phyloP scores from a whole-genome alignment of 257 asterid species.

The Leonotis leonurus region DNA sequence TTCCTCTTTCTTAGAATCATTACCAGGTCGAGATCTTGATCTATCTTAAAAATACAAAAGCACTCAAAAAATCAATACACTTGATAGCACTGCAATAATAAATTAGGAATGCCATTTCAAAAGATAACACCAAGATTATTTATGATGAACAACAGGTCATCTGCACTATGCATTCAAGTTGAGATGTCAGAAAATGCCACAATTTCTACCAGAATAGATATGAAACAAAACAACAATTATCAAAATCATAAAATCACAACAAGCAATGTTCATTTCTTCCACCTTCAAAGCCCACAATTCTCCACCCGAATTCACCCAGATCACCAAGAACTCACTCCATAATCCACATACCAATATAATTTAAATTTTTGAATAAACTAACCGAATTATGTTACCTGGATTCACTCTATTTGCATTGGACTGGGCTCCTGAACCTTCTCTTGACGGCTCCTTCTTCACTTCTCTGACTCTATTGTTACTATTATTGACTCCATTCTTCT shows the following conservation, averaged over 20 bases:
- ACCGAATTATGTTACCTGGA: constrained; percentile 58
- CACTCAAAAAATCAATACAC: not conserved
- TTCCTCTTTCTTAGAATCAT: constrained; percentile 63
- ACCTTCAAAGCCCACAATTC: too few relatives aligned
- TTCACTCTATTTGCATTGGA: constrained; percentile 50
- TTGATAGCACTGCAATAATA: too few relatives aligned
- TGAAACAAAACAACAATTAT: not conserved
- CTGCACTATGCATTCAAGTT: not conserved
- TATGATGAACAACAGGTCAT: not conserved
- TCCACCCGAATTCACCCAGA: too few relatives aligned
- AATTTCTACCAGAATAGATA: not conserved
- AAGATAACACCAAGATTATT: too few relatives aligned
- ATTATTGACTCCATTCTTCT: constrained; percentile 22
- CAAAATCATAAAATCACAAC: not conserved
- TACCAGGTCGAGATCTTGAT: constrained; percentile 46
- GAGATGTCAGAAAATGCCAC: not conserved
- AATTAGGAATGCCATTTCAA: not conserved
- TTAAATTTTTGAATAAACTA: too few relatives aligned
- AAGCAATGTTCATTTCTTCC: too few relatives aligned
- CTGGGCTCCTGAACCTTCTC: constrained; percentile 59
- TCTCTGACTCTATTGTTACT: constrained; percentile 46
- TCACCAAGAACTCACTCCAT: constrained; percentile 15
- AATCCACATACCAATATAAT: constrained; percentile 20
- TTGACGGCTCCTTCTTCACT: constrained; percentile 54
- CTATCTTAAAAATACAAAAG: constrained; percentile 37